Conservation (phyloP, 352 stramenopile species). For the Phytophthora agathidicida region DNA sequence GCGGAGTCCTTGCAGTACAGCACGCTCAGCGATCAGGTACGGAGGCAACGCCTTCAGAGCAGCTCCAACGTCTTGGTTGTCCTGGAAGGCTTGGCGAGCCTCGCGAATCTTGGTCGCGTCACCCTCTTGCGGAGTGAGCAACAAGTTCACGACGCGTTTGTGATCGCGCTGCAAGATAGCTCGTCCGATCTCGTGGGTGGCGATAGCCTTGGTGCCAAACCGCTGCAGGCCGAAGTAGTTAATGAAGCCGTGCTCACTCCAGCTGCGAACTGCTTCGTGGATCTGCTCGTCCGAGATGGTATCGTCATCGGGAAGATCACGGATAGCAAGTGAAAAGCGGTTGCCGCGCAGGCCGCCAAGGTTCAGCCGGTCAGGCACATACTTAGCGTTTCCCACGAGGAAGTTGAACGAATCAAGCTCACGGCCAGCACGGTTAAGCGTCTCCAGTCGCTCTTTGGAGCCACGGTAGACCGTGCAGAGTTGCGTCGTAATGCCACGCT, state of each 20-base stretch:
- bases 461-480: conserved; percentile 92
- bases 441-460: conserved; percentile 78
- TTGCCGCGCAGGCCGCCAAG: conserved; percentile 95
- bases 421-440: conserved; percentile 70
- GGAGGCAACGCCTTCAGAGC: conserved; percentile 71
- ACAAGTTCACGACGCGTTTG: conserved; percentile 89
- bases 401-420: conserved; percentile 88
- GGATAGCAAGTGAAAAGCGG: conserved; percentile 95
- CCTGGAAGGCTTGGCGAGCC: conserved; percentile 68
- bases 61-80: conserved; percentile 57
- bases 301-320: conserved; percentile 79
- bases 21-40: conserved; percentile 84
- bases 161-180: conserved; percentile 94
- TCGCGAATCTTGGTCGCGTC: conserved; percentile 80
- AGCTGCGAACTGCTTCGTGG: conserved; percentile 72
- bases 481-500: conserved; percentile 95
- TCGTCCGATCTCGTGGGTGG: conserved; percentile 90
- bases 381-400: conserved; percentile 93
- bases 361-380: conserved; percentile 90
- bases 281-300: conserved; percentile 70
- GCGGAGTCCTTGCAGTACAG: conserved; percentile 68
- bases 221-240: conserved; percentile 99
- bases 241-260: conserved; percentile 92
- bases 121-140: conserved; percentile 87
- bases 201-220: conserved; percentile 93